Evolutionary conservation across 306 rosid species (phyloP).

Genomic region (Sphenostylis stenocarpa): DNA sequence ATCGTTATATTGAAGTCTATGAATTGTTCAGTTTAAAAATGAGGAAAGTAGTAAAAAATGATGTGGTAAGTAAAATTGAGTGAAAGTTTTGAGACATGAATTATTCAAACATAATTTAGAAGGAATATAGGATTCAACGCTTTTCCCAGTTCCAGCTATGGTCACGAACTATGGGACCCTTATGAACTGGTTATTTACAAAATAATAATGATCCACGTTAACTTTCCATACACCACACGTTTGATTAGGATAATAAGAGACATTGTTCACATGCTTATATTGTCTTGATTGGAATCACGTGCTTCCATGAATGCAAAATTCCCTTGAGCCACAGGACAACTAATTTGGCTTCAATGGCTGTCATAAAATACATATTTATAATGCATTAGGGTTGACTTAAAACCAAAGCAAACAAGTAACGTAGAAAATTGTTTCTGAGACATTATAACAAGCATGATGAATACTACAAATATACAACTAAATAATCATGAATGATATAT

Average conservation of each 20-base stretch:
- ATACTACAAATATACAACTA: no score
- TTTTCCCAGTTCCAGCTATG: conserved; percentile 12
- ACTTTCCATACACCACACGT: neutral
- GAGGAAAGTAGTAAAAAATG: neutral
- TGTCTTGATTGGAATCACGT: neutral
- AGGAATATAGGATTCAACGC: neutral
- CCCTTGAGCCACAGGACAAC: neutral
- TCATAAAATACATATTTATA: no score
- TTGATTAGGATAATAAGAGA: neutral
- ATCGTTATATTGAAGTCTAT: no score
- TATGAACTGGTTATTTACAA: no score
- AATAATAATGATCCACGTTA: neutral
- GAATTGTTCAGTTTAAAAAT: no score
- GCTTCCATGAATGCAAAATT: neutral
- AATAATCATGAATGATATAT: no score
- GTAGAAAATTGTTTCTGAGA: no score
- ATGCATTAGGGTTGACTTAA: no score
- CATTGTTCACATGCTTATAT: neutral
- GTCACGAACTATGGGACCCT: conserved; percentile 10
- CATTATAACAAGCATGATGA: no score
- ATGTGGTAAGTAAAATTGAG: neutral
- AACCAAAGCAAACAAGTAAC: no score
- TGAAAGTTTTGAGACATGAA: neutral
- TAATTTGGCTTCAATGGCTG: neutral
- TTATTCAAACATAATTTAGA: neutral